phyloP scores from a whole-genome alignment of 768 basidiomycete species.

The Tylopilus rubrobrunneus region DNA sequence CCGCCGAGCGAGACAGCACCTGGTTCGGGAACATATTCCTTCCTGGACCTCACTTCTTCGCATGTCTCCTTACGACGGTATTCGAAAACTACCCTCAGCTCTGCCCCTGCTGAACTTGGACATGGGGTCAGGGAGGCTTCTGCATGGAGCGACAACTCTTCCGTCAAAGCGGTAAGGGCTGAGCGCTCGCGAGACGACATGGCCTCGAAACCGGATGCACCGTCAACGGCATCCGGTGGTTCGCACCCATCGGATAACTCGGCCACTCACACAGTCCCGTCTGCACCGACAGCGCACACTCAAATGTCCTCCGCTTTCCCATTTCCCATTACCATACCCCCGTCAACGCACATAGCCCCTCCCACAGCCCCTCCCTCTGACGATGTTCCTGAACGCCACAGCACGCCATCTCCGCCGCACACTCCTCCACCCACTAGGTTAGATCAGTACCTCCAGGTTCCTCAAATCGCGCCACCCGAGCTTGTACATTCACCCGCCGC shows the following conservation, averaged over 20 bases:
- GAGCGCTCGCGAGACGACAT: constrained; percentile 18
- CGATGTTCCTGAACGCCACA: constrained; percentile 12
- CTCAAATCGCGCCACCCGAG: constrained; percentile 22
- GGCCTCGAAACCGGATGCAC: constrained; percentile 28
- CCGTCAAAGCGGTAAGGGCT: constrained; percentile 13
- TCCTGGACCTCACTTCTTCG: constrained; percentile 31
- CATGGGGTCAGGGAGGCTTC: constrained; percentile 13
- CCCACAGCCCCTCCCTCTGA: constrained; percentile 18
- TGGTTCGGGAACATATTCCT: constrained; percentile 31
- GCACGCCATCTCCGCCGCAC: constrained; percentile 18
- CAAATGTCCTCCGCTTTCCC: constrained; percentile 35
- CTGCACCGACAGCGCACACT: constrained; percentile 22
- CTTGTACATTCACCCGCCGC: constrained; percentile 27
- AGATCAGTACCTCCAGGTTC: constrained; percentile 28
- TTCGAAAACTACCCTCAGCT: constrained; percentile 28
- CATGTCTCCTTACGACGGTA: constrained; percentile 20
- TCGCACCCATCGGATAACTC: constrained; percentile 28
- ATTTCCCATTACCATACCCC: constrained; percentile 44
- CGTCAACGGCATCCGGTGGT: constrained; percentile 29
- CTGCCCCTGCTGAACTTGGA: constrained; percentile 25
- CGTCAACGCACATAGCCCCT: constrained; percentile 35
- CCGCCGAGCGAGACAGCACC: constrained; percentile 22
- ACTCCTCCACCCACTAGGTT: constrained; percentile 5
- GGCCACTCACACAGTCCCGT: constrained; percentile 12
- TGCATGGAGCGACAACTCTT: constrained; percentile 19